phyloP scores from a whole-genome alignment of 225 moss, liverwort and hornwort species.

The Polytrichum formosum region DNA sequence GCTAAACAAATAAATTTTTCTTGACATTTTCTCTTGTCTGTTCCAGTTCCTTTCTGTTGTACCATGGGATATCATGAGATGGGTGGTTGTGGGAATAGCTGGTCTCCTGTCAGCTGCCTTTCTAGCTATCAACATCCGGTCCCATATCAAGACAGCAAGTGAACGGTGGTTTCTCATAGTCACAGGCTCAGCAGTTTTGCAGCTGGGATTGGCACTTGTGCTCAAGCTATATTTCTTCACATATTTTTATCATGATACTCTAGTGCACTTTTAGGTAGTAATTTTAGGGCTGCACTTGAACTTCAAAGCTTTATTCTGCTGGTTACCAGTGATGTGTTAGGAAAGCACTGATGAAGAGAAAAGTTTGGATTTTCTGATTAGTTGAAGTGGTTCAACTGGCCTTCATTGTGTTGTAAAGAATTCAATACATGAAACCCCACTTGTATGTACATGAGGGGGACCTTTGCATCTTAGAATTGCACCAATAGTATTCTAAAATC shows the following conservation, averaged over 20 bases:
- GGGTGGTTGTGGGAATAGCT: slow-evolving; percentile 86
- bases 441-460: too few species aligned
- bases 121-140: slow-evolving; percentile 84
- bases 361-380: too few species aligned
- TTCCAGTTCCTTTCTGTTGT: slow-evolving; percentile 91
- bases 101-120: slow-evolving; percentile 85
- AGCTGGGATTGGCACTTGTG: slow-evolving; percentile 85
- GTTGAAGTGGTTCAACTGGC: too few species aligned
- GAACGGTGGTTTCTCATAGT: slow-evolving; percentile 97
- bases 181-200: slow-evolving; percentile 70
- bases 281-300: background rate
- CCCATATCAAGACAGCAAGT: slow-evolving; percentile 96
- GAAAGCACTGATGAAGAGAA: too few species aligned
- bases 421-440: too few species aligned
- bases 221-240: slow-evolving; percentile 97
- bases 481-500: too few species aligned
- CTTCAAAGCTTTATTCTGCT: too few species aligned
- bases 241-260: slow-evolving; percentile 78
- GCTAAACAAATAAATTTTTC: too few species aligned
- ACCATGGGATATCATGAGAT: slow-evolving; percentile 90
- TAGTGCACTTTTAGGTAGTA: slow-evolving; percentile 44
- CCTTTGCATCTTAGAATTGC: too few species aligned
- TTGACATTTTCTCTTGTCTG: slow-evolving; percentile 4
- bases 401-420: too few species aligned
- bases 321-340: too few species aligned